Percentiles rank a stretch among this genome's conserved stretches.
These are phyloP conservation scores for Pythium utonaiense DNA, from an alignment of 352 stramenopile species.

Conservation along the genomic window DNA sequence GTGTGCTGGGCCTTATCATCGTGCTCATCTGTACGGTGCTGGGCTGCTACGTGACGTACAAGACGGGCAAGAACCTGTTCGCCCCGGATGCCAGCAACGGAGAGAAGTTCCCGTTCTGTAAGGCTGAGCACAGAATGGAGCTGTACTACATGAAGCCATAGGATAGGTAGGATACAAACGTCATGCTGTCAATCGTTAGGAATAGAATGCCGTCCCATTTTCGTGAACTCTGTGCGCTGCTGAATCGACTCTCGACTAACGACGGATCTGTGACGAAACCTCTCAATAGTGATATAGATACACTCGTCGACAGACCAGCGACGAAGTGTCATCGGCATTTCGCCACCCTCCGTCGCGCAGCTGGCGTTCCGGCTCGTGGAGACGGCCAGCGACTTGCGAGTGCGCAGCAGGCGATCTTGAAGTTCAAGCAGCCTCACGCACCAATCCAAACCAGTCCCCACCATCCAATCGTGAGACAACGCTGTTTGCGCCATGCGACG, in stretches of 20 bases:
- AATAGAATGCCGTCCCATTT: not conserved
- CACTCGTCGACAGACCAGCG: not conserved
- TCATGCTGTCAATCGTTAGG: not conserved
- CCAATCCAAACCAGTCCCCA: not conserved
- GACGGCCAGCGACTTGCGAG: not conserved
- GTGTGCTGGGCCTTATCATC: constrained; percentile 27
- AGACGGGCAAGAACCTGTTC: constrained; percentile 42
- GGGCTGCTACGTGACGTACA: constrained; percentile 10
- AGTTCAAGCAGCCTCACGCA: not conserved
- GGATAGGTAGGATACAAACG: no score
- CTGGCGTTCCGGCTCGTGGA: not conserved
- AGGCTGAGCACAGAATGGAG: constrained; percentile 14
- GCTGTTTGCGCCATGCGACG: not conserved
- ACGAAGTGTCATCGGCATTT: not conserved
- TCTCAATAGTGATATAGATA: not conserved
- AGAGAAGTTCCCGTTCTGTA: constrained; percentile 28
- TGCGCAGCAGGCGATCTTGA: not conserved
- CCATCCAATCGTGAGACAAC: not conserved
- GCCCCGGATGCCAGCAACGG: constrained; percentile 17
- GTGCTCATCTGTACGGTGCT: constrained; percentile 40
- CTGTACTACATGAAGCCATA: constrained; percentile 17
- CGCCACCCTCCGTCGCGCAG: not conserved
- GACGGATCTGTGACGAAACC: not conserved
- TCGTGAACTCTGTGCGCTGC: no score
- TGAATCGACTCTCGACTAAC: not conserved